Base-by-base conservation (phyloP, 1,284 basidiomycete species). In the Pholiota adiposa region DNA sequence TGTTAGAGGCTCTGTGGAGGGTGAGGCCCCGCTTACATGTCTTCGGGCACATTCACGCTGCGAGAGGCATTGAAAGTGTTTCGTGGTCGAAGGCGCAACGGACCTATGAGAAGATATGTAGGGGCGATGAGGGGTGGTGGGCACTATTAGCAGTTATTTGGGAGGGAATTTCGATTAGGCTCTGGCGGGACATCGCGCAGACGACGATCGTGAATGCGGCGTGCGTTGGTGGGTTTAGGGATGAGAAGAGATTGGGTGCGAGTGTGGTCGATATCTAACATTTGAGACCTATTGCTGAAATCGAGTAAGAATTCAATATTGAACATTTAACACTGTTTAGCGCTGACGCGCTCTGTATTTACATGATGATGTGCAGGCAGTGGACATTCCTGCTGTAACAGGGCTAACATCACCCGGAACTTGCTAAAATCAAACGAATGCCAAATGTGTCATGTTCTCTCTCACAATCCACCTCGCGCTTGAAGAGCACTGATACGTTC, bases 21-120 rank as follows among this genome's bases (percentile, higher is more conserved):
- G 61, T 75, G 5, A 69, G 70, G 36, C 79, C 78, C 7, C 60
- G 58, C 25, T 54, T 79, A 25, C 76, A 78, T 60, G 72, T 80
- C 5, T 80, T 76, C 57, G 79, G 79, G 6, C 78, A 81, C 56
- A 73, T 79, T 44, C 80, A 82, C 59, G 73, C 66, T 25, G 76
- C 65, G 7, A 68, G 74, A 21, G 79, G 77, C 65, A n/a, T 60
- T 12, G 68, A 75, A 53, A 27, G 8, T 21, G 55, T 77, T 8
- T 27, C 29, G 29, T 81, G 77, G 77, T 60, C 65, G 44, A 18
- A 34, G 5, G 65, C 63, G 7, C 74, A 78, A 63, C 54, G 31
- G 48, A 64, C 65, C 40, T 80, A 74, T 52, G 77, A 78, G 60
- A 59, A 64, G 6, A 54, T 75, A 1, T 71, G 61, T 54, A 64